These are phyloP conservation scores for Acanthamoeba lenticulata DNA, from an alignment of 208 protist species.

Conservation along the genomic window DNA sequence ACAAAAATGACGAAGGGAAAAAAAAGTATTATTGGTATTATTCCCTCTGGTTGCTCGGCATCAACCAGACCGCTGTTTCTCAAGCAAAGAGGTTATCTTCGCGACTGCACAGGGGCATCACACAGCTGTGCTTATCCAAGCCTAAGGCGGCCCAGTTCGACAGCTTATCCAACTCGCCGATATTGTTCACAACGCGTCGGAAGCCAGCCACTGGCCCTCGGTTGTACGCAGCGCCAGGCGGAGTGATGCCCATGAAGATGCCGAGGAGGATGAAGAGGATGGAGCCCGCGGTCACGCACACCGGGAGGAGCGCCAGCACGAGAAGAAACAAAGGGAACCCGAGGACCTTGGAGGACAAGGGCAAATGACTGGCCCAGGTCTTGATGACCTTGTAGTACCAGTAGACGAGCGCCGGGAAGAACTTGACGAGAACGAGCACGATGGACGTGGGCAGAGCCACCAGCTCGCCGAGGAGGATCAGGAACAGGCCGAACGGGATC, in stretches of 20 bases:
- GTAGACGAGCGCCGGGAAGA: neutral
- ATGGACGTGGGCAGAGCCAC: neutral
- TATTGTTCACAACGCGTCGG: neutral
- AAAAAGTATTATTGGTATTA: no score
- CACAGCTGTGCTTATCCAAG: no score
- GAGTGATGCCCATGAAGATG: neutral
- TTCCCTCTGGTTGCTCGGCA: no score
- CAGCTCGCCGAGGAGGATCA: neutral
- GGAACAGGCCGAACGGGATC: neutral
- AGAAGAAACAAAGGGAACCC: no score
- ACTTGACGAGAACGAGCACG: neutral
- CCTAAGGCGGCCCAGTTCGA: neutral
- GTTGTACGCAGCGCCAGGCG: neutral
- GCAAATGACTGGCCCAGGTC: neutral
- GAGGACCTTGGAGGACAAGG: neutral
- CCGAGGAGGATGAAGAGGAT: neutral
- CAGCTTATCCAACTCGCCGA: neutral
- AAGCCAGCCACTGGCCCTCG: neutral
- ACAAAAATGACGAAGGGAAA: no score
- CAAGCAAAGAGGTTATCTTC: no score
- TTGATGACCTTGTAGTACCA: neutral
- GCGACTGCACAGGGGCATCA: no score
- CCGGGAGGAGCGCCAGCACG: neutral
- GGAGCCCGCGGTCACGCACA: neutral
- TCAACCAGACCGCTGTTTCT: no score